Percentiles rank a stretch among this genome's conserved stretches.
These are phyloP conservation scores for Hyaloscypha variabilis DNA, from an alignment of 495 filamentous ascomycete species.

Conservation along the genomic window DNA sequence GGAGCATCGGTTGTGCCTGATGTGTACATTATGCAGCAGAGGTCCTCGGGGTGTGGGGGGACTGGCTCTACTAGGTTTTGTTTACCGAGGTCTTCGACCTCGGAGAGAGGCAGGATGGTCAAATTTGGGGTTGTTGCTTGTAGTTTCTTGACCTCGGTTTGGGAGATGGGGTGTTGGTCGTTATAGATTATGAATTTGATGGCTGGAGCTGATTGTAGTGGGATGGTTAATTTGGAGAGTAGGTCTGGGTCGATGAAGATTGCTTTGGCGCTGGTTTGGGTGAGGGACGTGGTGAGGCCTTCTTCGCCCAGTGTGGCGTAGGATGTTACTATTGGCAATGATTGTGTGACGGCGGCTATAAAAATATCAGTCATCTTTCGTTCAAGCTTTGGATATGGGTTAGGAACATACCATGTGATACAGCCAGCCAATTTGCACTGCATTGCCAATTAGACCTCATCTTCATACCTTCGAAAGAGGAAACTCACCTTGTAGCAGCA, in stretches of 20 bases:
- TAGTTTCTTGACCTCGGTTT: constrained; percentile 75
- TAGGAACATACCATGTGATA: constrained; percentile 52
- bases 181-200: constrained; percentile 88
- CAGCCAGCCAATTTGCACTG: constrained; percentile 77
- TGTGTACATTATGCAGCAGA: constrained; percentile 99
- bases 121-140: constrained; percentile 69
- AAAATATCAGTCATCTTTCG: not conserved
- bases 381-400: not conserved
- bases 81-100: constrained; percentile 76
- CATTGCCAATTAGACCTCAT: not conserved
- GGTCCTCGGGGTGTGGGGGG: constrained; percentile 77
- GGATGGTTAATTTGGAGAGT: constrained; percentile 74
- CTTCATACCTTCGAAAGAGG: not conserved
- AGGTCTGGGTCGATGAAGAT: constrained; percentile 90
- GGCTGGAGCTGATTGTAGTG: constrained; percentile 75
- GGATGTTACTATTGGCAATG: constrained; percentile 89
- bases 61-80: constrained; percentile 78
- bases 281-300: constrained; percentile 83
- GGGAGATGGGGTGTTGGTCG: constrained; percentile 65
- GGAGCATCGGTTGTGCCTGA: constrained; percentile 93
- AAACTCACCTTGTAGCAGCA: constrained; percentile 54
- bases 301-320: constrained; percentile 96
- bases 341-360: constrained; percentile 73
- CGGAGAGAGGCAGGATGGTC: constrained; percentile 79
- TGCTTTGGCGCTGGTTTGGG: constrained; percentile 80